A percentile compares a stretch with the other conserved stretches of the same genome.
Conservation (phyloP, 306 rosid genomes). For the Inga leiocalycina region DNA sequence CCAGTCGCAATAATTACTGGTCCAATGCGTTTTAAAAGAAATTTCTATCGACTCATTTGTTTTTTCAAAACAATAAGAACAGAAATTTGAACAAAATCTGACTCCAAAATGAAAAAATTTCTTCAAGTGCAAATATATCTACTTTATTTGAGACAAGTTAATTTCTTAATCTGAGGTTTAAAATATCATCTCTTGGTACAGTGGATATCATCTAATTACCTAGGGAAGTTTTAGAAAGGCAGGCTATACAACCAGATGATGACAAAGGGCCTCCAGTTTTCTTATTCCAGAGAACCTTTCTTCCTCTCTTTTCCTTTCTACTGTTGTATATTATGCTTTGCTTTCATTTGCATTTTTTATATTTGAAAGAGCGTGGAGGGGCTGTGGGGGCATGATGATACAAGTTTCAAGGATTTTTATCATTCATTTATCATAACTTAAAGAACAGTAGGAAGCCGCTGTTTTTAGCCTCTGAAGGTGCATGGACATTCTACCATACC, state of each 20-base stretch:
- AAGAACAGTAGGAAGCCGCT: slow-evolving; percentile 20
- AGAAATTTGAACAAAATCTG: background rate
- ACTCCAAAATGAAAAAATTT: background rate
- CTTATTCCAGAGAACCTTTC: slow-evolving; percentile 6
- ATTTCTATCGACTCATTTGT: slow-evolving; percentile 10
- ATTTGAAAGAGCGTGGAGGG: background rate
- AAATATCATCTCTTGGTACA: background rate
- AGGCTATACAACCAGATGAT: background rate
- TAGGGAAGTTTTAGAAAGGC: background rate
- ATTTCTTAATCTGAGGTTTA: background rate
- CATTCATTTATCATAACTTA: slow-evolving; percentile 15
- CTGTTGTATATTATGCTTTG: background rate
- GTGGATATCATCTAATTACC: background rate
- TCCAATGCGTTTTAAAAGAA: background rate
- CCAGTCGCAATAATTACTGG: background rate
- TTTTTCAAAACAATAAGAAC: background rate
- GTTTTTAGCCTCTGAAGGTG: slow-evolving; percentile 31
- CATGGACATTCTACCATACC: slow-evolving; percentile 23
- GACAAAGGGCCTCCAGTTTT: background rate
- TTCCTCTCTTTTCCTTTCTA: slow-evolving; percentile 1
- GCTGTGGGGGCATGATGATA: background rate
- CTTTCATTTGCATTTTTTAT: background rate
- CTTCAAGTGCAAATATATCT: background rate
- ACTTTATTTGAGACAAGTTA: background rate
- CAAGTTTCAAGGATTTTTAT: slow-evolving; percentile 18